Evolutionary conservation across 495 filamentous ascomycete species (phyloP), one percentile per base, ranked within the genome.

Genomic region (Penicillium dipodomyicola): DNA sequence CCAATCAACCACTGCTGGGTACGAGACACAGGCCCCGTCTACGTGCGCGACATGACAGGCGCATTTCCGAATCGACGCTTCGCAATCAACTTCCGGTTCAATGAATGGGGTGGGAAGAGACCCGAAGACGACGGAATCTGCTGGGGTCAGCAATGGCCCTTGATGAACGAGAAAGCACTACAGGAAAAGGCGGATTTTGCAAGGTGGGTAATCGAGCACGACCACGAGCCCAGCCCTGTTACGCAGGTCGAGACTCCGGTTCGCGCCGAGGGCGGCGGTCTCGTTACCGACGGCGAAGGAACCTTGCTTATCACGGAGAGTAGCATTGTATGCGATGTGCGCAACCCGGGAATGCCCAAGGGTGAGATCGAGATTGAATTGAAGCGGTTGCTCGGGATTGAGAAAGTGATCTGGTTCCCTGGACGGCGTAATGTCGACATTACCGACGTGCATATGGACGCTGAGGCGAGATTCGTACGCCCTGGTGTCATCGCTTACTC

Each of bases 1-100:
- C 61, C 61, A 20, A 63, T 62, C 51, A 69, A 69, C 37, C 66
- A 69, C 54, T 60, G 57, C 55, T 69, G 66, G 66, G 66, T 69
- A 0, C 64, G 66, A 39, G 66, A 67, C 46, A 67, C 64, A 17
- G 66, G 66, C 11, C 66, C 66, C 4, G 57, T 69, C 14, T 69
- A 69, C 20, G 55, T 69, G 20, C 64, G 56, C 41, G 57, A 64
- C 43, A 56, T 57, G 11, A 64, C 54, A 17, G 66, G 61, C 4
- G 4, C 30, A 25, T 59, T 46, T 40, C 45, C 48, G 2, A 54
- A 58, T 15, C 47, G 48, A 8, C 59, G 64, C 2, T 60, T 67
- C 44, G 67, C 65, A 1, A 47, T 70, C 8, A 59, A 61, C 45
- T 65, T 67, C 50, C 54, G 61, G 0, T 70, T 70, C 49, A 70